A percentile compares a stretch with the other conserved stretches of the same genome.
Evolutionary conservation across 179 eudicot species (phyloP).

Genomic region (Amaranthus tricolor): DNA sequence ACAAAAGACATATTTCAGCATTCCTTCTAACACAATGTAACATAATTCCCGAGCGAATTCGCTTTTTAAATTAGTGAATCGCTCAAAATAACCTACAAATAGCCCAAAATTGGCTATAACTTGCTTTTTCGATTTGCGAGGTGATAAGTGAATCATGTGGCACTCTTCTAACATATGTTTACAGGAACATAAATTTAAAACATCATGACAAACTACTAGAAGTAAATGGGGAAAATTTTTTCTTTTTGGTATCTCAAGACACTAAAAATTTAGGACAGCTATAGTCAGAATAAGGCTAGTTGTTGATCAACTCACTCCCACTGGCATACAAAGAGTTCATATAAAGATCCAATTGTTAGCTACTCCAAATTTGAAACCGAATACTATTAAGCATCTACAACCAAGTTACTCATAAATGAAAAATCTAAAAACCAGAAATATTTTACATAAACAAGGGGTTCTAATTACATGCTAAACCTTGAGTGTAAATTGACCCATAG

Average conservation of each 20-base stretch:
- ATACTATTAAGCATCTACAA: neutral
- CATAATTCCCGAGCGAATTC: no score
- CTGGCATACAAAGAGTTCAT: neutral
- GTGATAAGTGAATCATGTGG: no score
- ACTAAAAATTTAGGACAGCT: neutral
- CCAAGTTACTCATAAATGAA: neutral
- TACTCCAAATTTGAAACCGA: neutral
- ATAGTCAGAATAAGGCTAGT: neutral
- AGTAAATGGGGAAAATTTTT: neutral
- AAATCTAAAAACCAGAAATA: neutral
- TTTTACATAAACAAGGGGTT: neutral
- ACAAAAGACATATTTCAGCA: conserved; percentile 17
- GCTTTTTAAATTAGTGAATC: no score
- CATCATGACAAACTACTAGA: neutral
- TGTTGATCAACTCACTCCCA: neutral
- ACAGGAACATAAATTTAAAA: neutral
- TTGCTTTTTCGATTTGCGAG: no score
- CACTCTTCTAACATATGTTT: neutral
- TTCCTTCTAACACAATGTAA: neutral
- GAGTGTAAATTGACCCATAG: neutral
- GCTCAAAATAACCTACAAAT: no score
- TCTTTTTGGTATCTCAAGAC: neutral
- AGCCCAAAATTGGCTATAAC: no score
- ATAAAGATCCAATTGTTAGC: neutral
- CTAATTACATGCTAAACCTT: neutral